Evolutionary conservation across 2,329 filamentous ascomycete species (phyloP).

Genomic region (Cercospora zeae-maydis): DNA sequence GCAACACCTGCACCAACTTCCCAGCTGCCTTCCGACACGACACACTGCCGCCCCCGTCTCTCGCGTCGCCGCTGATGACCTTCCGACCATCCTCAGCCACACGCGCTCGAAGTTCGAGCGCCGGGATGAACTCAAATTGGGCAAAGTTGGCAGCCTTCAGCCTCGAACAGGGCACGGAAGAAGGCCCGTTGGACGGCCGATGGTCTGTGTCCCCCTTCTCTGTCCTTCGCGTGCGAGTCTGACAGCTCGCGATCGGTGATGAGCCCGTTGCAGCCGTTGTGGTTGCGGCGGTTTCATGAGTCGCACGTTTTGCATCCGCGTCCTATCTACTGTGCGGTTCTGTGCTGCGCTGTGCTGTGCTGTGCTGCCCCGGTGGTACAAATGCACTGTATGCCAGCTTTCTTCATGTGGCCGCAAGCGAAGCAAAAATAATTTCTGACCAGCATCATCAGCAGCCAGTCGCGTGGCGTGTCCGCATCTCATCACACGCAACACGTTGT

Average conservation of each 20-base stretch:
- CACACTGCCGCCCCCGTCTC: neutral
- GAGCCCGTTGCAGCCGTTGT: neutral
- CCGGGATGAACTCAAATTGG: neutral
- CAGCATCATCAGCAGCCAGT: neutral
- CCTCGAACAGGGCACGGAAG: neutral
- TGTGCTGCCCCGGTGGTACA: neutral
- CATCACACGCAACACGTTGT: no score
- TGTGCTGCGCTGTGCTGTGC: no score
- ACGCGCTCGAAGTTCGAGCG: neutral
- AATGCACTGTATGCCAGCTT: neutral
- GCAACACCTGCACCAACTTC: neutral
- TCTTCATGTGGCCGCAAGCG: neutral
- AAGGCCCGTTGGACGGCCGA: neutral
- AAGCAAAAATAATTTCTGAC: neutral
- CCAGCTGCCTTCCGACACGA: neutral
- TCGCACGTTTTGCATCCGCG: neutral
- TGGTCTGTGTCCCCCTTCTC: neutral
- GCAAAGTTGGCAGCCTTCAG: constrained; percentile 4
- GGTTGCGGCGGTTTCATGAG: neutral
- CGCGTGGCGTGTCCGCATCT: neutral
- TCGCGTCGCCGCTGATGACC: neutral
- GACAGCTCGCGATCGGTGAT: neutral
- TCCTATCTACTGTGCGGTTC: no score
- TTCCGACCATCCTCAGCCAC: neutral
- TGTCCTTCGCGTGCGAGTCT: neutral